Percentiles rank a stretch among this genome's conserved stretches.
These are phyloP conservation scores for Gracilariopsis chorda DNA, from an alignment of 23 red algal genomes.

Conservation along the genomic window DNA sequence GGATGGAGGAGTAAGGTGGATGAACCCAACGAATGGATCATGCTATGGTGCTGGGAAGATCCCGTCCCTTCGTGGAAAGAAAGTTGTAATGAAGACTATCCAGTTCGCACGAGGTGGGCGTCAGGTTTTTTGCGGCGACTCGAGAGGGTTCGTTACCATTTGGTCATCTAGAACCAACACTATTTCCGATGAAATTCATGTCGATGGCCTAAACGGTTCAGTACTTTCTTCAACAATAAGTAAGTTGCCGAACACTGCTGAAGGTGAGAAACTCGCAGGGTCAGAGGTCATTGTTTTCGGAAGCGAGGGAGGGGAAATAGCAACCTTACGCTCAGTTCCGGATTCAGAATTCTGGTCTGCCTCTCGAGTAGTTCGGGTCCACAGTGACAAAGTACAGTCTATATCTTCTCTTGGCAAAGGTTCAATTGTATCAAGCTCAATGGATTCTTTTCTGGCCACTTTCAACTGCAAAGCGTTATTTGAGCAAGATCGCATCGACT, in stretches of 20 bases:
- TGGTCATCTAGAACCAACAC: conserved; percentile 25
- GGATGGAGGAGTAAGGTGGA: conserved; percentile 37
- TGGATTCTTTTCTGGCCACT: conserved; percentile 18
- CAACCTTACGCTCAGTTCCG: not conserved
- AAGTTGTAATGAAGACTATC: conserved; percentile 28
- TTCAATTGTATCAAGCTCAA: conserved; percentile 11
- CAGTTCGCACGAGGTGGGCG: conserved; percentile 9
- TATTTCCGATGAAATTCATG: conserved; percentile 2
- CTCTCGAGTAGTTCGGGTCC: not conserved
- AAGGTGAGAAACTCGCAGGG: not conserved
- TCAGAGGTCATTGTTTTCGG: conserved; percentile 34
- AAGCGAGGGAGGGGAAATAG: conserved; percentile 15
- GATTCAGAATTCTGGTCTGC: conserved; percentile 5
- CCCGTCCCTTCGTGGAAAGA: not conserved
- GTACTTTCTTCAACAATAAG: not conserved
- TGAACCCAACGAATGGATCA: conserved; percentile 8
- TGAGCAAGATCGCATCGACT: not conserved
- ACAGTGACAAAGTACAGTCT: conserved; percentile 30
- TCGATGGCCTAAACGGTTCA: conserved; percentile 17
- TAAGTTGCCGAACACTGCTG: not conserved
- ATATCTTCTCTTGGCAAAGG: conserved; percentile 22
- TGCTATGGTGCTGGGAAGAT: conserved; percentile 7
- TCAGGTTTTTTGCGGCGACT: conserved; percentile 50
- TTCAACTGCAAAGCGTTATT: not conserved
- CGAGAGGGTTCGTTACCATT: conserved; percentile 24